A percentile compares a stretch with the other conserved stretches of the same genome.
Conservation (phyloP, 495 filamentous ascomycete species). For the Geoglossum glabrum region DNA sequence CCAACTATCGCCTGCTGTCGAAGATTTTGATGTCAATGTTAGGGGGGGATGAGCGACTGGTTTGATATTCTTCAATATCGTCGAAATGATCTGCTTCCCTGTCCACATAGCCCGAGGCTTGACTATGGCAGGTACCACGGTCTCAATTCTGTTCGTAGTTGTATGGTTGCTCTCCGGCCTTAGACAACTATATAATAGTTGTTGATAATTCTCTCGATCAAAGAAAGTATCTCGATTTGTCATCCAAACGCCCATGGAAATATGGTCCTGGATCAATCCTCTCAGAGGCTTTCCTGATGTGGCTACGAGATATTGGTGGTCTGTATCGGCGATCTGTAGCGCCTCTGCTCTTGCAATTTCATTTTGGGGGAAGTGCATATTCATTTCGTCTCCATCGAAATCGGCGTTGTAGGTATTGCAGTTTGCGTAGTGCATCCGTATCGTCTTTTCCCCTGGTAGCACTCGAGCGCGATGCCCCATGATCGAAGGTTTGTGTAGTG, state of each 20-base stretch:
- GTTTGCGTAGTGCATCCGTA: constrained; percentile 99
- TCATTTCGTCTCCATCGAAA: constrained; percentile 99
- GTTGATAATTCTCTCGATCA: constrained; percentile 69
- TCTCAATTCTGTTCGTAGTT: constrained; percentile 45
- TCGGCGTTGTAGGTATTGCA: constrained; percentile 99
- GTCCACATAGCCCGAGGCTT: constrained; percentile 79
- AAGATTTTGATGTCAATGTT: constrained; percentile 57
- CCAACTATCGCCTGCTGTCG: constrained; percentile 59
- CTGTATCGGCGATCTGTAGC: constrained; percentile 78
- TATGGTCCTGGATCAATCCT: constrained; percentile 97
- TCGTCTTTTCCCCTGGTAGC: constrained; percentile 80
- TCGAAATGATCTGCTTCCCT: constrained; percentile 93
- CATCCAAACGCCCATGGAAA: constrained; percentile 80
- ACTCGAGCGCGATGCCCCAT: constrained; percentile 95
- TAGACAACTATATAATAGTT: constrained; percentile 74
- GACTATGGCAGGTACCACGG: constrained; percentile 58
- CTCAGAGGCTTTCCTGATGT: constrained; percentile 87
- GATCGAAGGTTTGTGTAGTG: constrained; percentile 97
- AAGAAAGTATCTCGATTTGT: constrained; percentile 91
- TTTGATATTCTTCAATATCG: constrained; percentile 77
- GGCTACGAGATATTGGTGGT: constrained; percentile 88
- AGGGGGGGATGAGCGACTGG: constrained; percentile 56
- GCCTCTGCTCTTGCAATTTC: constrained; percentile 86
- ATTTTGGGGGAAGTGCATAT: constrained; percentile 99
- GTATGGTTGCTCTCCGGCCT: constrained; percentile 79